These are phyloP conservation scores for Plicaturopsis crispa DNA, from an alignment of 768 basidiomycete genomes.

Conservation along the genomic window DNA sequence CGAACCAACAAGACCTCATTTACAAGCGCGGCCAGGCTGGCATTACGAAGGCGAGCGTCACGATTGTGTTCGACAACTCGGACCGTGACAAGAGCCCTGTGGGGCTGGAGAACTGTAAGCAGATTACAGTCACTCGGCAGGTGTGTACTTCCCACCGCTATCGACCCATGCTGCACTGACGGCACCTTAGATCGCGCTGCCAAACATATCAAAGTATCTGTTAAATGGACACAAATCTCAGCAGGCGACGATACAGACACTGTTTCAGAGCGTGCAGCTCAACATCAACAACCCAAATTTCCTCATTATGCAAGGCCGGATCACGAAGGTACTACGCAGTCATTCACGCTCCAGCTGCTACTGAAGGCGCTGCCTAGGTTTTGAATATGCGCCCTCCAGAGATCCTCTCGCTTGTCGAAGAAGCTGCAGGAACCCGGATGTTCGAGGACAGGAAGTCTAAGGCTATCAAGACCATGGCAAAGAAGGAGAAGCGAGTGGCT, in stretches of 20 bases:
- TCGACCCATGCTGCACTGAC: constrained; percentile 3
- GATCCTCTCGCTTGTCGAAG: constrained; percentile 97
- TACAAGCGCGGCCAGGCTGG: constrained; percentile 99
- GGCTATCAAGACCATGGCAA: constrained; percentile 90
- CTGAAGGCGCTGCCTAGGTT: constrained; percentile 35
- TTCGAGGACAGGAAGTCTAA: constrained; percentile 98
- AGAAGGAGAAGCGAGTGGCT: constrained; percentile 93
- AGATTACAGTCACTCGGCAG: constrained; percentile 97
- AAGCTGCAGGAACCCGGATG: constrained; percentile 98
- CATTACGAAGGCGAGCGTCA: constrained; percentile 93
- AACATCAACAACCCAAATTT: constrained; percentile 99
- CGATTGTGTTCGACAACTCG: constrained; percentile 97
- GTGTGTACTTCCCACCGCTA: constrained; percentile 30
- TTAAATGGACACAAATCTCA: constrained; percentile 92
- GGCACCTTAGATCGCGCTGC: constrained; percentile 70
- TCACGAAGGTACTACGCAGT: constrained; percentile 70
- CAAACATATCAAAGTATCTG: constrained; percentile 91
- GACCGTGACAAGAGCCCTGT: constrained; percentile 78
- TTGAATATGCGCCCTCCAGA: constrained; percentile 98
- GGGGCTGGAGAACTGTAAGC: constrained; percentile 70
- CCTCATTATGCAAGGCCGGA: constrained; percentile 98
- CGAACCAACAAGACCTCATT: constrained; percentile 95
- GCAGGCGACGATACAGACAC: constrained; percentile 76
- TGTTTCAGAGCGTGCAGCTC: constrained; percentile 95
- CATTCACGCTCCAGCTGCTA: neutral